These are phyloP conservation scores for Chloromonas sp. DNA, from an alignment of 163 green algal species.

Conservation along the genomic window DNA sequence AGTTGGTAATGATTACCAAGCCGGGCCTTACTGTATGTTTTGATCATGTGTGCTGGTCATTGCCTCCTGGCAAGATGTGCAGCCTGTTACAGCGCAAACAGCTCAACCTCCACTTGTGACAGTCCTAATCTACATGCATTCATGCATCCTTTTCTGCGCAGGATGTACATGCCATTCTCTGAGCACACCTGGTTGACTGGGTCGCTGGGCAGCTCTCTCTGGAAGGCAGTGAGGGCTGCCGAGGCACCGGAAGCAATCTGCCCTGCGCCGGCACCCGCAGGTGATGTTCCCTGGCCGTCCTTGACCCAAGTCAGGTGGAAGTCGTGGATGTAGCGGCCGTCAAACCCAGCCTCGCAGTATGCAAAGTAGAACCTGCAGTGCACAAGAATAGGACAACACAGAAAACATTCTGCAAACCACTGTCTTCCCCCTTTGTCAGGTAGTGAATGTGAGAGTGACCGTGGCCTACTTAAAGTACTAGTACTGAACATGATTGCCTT, in stretches of 20 bases:
- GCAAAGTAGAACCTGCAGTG: conserved; percentile 85
- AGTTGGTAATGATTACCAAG: too few species aligned
- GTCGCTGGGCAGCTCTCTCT: conserved; percentile 39
- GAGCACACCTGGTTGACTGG: conserved; percentile 36
- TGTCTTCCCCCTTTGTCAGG: not conserved
- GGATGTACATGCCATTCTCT: too few species aligned
- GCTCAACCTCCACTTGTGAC: too few species aligned
- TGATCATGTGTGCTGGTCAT: too few species aligned
- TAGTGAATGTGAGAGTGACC: not conserved
- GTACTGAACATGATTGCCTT: too few species aligned
- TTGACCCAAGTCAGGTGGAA: conserved; percentile 74
- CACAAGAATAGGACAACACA: not conserved
- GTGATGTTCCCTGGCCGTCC: not conserved
- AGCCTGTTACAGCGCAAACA: too few species aligned
- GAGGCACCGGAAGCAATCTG: not conserved
- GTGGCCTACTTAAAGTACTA: not conserved
- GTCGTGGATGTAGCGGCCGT: conserved; percentile 83
- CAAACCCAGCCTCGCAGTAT: conserved; percentile 89
- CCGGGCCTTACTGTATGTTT: too few species aligned
- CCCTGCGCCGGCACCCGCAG: not conserved
- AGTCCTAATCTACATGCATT: too few species aligned
- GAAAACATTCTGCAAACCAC: not conserved
- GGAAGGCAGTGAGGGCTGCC: not conserved
- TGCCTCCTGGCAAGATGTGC: too few species aligned
- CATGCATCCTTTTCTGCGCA: too few species aligned